Conservation (phyloP, 345 rosid genomes). For the Euphorbia pulcherrima region DNA sequence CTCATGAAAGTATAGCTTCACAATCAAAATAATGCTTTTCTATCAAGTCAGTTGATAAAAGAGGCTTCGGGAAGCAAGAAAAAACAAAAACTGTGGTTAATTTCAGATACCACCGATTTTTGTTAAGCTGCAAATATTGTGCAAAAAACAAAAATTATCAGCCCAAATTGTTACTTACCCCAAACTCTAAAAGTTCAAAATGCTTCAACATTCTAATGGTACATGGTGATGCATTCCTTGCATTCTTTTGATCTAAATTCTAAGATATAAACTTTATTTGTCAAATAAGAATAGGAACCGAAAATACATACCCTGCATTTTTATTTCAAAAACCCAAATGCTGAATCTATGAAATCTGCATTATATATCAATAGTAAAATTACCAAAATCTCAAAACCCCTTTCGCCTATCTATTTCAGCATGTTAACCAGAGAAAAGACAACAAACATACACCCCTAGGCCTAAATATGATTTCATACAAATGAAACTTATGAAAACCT, state of each 20-base stretch:
- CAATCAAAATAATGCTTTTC: not conserved
- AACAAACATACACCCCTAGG: not conserved
- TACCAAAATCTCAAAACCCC: no score
- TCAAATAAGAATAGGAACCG: not conserved
- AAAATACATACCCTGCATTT: not conserved
- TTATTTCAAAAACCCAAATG: not conserved
- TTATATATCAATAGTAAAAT: not conserved
- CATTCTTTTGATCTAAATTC: not conserved
- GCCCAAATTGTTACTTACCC: not conserved
- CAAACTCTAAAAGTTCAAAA: no score
- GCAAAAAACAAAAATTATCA: not conserved
- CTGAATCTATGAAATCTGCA: not conserved
- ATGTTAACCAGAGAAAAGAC: not conserved
- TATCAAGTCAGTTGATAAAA: not conserved
- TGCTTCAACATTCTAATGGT: not conserved
- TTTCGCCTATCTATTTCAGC: no score
- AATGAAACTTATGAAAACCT: not conserved
- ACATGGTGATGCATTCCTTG: not conserved
- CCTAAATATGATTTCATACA: no score
- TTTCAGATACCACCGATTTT: not conserved
- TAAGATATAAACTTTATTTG: not conserved
- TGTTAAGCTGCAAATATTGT: not conserved
- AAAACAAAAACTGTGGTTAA: not conserved
- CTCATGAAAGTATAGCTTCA: not conserved
- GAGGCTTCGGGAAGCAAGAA: not conserved